A percentile compares a stretch with the other conserved stretches of the same genome.
phyloP scores from a whole-genome alignment of 768 basidiomycete genomes.

The Amanita muscaria region DNA sequence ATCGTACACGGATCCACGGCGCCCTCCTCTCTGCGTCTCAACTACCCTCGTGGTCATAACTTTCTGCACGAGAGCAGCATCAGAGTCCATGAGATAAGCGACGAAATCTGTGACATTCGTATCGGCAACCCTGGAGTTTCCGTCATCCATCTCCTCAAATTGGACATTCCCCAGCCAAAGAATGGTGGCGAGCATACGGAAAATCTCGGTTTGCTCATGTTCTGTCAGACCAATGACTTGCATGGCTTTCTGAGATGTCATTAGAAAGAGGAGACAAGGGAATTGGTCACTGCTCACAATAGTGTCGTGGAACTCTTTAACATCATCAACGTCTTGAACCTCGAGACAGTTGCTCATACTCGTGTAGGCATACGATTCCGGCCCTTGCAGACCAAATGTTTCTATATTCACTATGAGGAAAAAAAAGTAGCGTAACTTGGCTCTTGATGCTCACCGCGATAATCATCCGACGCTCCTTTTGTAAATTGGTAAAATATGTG shows the following conservation, averaged over 20 bases:
- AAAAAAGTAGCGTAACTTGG: neutral
- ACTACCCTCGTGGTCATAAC: slow-evolving; percentile 77
- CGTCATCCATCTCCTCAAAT: slow-evolving; percentile 82
- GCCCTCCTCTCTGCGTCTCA: slow-evolving; percentile 89
- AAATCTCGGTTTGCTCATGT: slow-evolving; percentile 86
- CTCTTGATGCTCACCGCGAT: slow-evolving; percentile 55
- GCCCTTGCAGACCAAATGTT: slow-evolving; percentile 90
- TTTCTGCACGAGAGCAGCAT: slow-evolving; percentile 72
- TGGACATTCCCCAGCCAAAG: slow-evolving; percentile 97
- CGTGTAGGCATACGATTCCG: slow-evolving; percentile 92
- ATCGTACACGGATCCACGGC: slow-evolving; percentile 93
- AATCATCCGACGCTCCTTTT: slow-evolving; percentile 83
- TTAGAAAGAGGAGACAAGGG: slow-evolving; percentile 3
- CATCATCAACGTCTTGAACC: slow-evolving; percentile 87
- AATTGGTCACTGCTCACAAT: slow-evolving; percentile 42
- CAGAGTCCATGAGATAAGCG: slow-evolving; percentile 88
- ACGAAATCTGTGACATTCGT: slow-evolving; percentile 90
- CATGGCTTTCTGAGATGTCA: slow-evolving; percentile 72
- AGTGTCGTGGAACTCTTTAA: slow-evolving; percentile 80
- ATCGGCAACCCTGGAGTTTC: slow-evolving; percentile 76
- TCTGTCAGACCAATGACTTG: slow-evolving; percentile 78
- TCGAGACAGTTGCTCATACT: slow-evolving; percentile 87
- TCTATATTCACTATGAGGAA: slow-evolving; percentile 39
- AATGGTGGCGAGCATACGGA: slow-evolving; percentile 84
- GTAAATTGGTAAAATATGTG: slow-evolving; percentile 99